phyloP scores from a whole-genome alignment of 805 yeast genomes.

The Pichia rugopelliculosa region DNA sequence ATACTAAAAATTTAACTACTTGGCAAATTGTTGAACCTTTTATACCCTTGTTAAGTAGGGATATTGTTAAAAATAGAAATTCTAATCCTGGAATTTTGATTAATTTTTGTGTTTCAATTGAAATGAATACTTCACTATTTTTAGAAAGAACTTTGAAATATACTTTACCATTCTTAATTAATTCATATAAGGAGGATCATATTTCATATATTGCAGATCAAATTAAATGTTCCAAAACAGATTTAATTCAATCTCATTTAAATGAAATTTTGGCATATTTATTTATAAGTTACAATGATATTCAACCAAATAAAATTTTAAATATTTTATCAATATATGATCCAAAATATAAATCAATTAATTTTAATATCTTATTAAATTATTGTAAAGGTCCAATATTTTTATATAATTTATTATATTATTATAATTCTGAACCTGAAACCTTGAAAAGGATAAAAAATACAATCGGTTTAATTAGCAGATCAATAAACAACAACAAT shows the following conservation, averaged over 20 bases:
- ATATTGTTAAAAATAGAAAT: slow-evolving; percentile 47
- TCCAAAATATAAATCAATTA: slow-evolving; percentile 34
- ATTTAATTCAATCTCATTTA: slow-evolving; percentile 42
- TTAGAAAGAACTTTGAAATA: slow-evolving; percentile 61
- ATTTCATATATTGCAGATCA: slow-evolving; percentile 56
- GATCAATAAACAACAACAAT: slow-evolving; percentile 10
- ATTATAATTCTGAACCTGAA: slow-evolving; percentile 29
- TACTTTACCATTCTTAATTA: slow-evolving; percentile 70
- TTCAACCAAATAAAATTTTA: slow-evolving; percentile 44
- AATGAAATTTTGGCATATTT: slow-evolving; percentile 52
- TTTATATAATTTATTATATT: slow-evolving; percentile 28
- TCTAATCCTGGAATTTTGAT: slow-evolving; percentile 47
- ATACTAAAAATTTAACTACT: slow-evolving; percentile 51
- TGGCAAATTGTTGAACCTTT: slow-evolving; percentile 78
- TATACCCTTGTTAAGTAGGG: slow-evolving; percentile 62
- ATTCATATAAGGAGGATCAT: slow-evolving; percentile 55
- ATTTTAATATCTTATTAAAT: slow-evolving; percentile 27
- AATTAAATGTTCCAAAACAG: slow-evolving; percentile 36
- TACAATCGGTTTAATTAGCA: slow-evolving; percentile 32
- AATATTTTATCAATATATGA: slow-evolving; percentile 46
- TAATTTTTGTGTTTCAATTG: slow-evolving; percentile 57
- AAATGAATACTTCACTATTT: slow-evolving; percentile 54
- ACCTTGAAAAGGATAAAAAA: slow-evolving; percentile 28
- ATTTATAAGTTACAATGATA: slow-evolving; percentile 41
- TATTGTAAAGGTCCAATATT: slow-evolving; percentile 9